Percentiles rank a stretch among this genome's conserved stretches.
Conservation (phyloP, 208 protist species). For the Trypanosoma caninum region DNA sequence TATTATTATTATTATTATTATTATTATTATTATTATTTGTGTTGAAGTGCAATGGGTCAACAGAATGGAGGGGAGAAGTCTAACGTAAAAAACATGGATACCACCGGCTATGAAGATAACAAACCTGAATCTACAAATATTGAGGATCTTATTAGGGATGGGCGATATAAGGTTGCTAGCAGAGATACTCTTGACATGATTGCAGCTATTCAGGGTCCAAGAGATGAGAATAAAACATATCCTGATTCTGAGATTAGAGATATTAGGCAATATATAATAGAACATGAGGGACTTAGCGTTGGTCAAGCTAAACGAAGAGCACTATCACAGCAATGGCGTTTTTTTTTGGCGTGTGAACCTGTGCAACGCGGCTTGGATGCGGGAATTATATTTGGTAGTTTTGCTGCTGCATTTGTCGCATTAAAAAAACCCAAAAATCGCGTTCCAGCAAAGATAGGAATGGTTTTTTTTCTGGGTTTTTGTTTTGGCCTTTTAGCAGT, state of each 20-base stretch:
- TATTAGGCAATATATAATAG: conserved; percentile 80
- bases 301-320: conserved; percentile 45
- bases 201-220: conserved; percentile 57
- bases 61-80: conserved; percentile 20
- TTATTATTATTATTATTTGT: not conserved
- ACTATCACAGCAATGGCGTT: conserved; percentile 81
- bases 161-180: conserved; percentile 69
- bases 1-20: no score
- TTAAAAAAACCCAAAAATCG: conserved; percentile 54
- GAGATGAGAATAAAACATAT: conserved; percentile 58
- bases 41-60: conserved; percentile 30
- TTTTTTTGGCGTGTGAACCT: conserved; percentile 81
- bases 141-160: conserved; percentile 57
- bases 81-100: conserved; percentile 5
- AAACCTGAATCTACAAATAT: conserved; percentile 72
- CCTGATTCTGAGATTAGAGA: conserved; percentile 72
- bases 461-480: conserved; percentile 71
- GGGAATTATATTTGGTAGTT: conserved; percentile 74
- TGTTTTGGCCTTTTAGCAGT: conserved; percentile 60
- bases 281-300: conserved; percentile 79
- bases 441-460: conserved; percentile 53
- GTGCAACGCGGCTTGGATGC: conserved; percentile 82
- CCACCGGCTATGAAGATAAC: conserved; percentile 47
- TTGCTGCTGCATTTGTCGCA: conserved; percentile 59
- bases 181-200: conserved; percentile 77